These are phyloP conservation scores for Peronospora belbahrii DNA, from an alignment of 352 stramenopile genomes.

Conservation along the genomic window DNA sequence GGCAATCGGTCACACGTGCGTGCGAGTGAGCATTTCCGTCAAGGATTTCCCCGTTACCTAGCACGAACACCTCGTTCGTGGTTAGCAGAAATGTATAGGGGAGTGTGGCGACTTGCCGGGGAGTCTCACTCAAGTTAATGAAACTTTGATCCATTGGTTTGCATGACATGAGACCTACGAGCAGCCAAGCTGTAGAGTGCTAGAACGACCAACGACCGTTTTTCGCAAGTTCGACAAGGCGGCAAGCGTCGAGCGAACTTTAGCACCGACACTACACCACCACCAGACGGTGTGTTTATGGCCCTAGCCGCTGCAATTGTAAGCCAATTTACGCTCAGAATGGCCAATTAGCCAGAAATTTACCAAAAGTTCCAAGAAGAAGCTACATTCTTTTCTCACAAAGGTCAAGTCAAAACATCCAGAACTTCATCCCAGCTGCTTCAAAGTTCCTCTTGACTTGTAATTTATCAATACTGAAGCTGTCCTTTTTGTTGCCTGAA, in stretches of 20 bases:
- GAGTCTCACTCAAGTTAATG: background rate
- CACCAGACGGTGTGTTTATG: too few relatives aligned
- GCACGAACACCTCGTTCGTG: background rate
- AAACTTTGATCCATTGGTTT: background rate
- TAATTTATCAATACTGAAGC: background rate
- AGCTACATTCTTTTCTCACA: slow-evolving; percentile 12
- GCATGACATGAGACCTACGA: slow-evolving; percentile 7
- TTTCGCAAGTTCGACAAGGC: background rate
- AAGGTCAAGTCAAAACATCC: slow-evolving; percentile 9
- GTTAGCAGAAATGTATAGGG: slow-evolving; percentile 3
- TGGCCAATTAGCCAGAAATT: slow-evolving; percentile 10
- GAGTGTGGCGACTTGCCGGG: background rate
- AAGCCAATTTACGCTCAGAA: slow-evolving; percentile 3
- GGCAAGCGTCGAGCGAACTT: slow-evolving; percentile 1
- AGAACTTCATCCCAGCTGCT: background rate
- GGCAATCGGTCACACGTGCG: background rate
- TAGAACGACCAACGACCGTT: slow-evolving; percentile 3
- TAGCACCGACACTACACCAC: background rate
- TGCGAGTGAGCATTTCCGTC: slow-evolving; percentile 1
- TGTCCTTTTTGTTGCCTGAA: background rate
- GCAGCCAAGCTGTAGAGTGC: slow-evolving; percentile 7
- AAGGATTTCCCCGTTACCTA: slow-evolving; percentile 4
- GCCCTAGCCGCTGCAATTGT: slow-evolving; percentile 3
- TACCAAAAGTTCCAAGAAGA: slow-evolving; percentile 8
- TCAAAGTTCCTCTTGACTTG: slow-evolving; percentile 14